Evolutionary conservation across 2,329 filamentous ascomycete species (phyloP), one percentile per base, ranked within the genome.

Genomic region (Geosmithia flava): DNA sequence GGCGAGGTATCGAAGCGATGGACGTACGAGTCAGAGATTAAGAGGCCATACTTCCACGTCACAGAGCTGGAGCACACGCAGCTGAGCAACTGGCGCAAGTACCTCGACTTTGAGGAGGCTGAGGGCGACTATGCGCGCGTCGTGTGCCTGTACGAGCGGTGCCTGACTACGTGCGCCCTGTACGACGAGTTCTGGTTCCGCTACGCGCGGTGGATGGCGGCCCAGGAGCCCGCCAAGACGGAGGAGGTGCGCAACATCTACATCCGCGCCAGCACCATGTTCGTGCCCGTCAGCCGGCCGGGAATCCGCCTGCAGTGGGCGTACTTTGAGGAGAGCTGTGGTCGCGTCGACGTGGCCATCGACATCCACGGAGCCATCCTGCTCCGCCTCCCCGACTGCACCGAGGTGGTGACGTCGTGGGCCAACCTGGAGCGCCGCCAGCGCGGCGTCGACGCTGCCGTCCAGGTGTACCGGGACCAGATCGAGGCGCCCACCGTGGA

Each of bases 111-210:
- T 56, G 93, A 98, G 62, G 93, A 98, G 67, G 68, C 75, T 0
- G 85, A 95, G 63, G 88, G 86, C 47, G 80, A 90, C 53, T 87
- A 81, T 54, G 66, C 73, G 15, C 80, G 93, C 50, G 83, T 76
- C 44, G 78, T 85, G 6, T 93, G 93, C 59, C 69, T 98, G 30
- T 97, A 98, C 62, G 93, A 98, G 69, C 83, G 93, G 47, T 97
- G 90, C 58, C 68, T 98, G 47, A 87, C 95, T 37, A 91, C 88
- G 0, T 94, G 87, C 58, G 91, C 93, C 16, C 85, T 94, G 55
- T 96, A 98, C 61, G 91, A 97, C 46, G 91, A 97, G 61, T 95
- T 97, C 65, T 98, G 93, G 93, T 81, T 95, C 58, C 85, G 93
- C n/a, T 98, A 95, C 65, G 87, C 85, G 16, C 76, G 91, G 41